Evolutionary conservation across 2,329 filamentous ascomycete genomes (phyloP), one percentile per base, ranked within the genome.

Genomic region (Epichloe bromicola): DNA sequence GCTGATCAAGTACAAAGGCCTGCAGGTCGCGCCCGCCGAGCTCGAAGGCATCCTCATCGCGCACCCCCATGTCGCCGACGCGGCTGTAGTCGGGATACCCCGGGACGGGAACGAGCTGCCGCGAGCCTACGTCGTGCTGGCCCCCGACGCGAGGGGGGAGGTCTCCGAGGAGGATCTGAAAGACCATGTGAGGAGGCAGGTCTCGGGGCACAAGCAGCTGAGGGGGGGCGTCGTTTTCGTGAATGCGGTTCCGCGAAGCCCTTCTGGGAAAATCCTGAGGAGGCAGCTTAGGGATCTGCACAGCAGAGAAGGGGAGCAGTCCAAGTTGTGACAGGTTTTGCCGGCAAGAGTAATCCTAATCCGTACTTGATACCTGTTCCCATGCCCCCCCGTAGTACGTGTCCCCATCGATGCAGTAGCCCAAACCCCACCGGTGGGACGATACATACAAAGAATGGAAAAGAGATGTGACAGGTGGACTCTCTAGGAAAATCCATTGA

Each of bases 171-270:
- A 56, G 6, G 62, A 63, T 0, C 46, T 68, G 4, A 50, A 51
- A 7, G 48, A 58, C 1, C 63, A 59, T 46, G 63, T 66, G 7
- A 51, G 55, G 36, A 46, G 42, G 11, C 59, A 56, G 12, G 63
- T 66, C 1, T 73, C 80, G 0, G 70, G 66, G 46, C 74, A 82
- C 59, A 89, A 90, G 65, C 74, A 78, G 57, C 69, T 88, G 54
- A 80, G 79, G 6, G 85, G 85, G 85, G 85, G 85, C 1, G 76
- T 89, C 6, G 63, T 72, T 4, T 85, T 88, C 59, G 68, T 85
- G 1, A 76, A 84, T 20, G 69, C 67, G 1, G 79, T 89, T 30
- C 84, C 85, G 2, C 85, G 85, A 65, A 86, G 83, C 57, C 74
- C 79, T 1, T 66, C 68, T 15, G 73, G 73, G 1, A 75, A 75